A percentile compares a stretch with the other conserved stretches of the same genome.
phyloP scores from a whole-genome alignment of 2,329 filamentous ascomycete species.

The Escovopsis weberi region DNA sequence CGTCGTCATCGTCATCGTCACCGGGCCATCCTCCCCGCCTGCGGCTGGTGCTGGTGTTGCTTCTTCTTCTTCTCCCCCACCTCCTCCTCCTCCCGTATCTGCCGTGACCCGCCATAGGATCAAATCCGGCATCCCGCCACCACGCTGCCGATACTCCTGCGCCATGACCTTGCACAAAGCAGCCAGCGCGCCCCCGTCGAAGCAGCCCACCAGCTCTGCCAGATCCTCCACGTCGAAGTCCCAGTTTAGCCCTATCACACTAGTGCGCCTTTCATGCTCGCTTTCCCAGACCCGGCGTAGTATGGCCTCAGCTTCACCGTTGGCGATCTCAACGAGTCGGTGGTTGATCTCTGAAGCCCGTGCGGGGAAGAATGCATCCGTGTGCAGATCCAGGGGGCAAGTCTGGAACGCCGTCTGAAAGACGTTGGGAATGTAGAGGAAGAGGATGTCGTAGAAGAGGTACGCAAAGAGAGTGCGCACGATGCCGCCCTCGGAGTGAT shows the following conservation, averaged over 20 bases:
- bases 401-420: slow-evolving; percentile 95
- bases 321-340: slow-evolving; percentile 72
- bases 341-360: slow-evolving; percentile 83
- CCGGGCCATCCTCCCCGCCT: too few relatives aligned
- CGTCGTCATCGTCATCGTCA: neutral
- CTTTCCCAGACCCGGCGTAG: slow-evolving; percentile 53
- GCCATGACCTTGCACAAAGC: slow-evolving; percentile 86
- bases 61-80: slow-evolving; percentile 8
- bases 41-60: slow-evolving; percentile 1
- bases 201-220: slow-evolving; percentile 63
- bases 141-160: slow-evolving; percentile 80
- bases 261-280: slow-evolving; percentile 59
- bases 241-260: slow-evolving; percentile 88
- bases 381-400: slow-evolving; percentile 82
- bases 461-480: slow-evolving; percentile 82
- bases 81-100: slow-evolving; percentile 8
- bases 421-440: slow-evolving; percentile 87
- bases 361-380: slow-evolving; percentile 78
- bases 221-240: slow-evolving; percentile 68
- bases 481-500: slow-evolving; percentile 84
- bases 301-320: slow-evolving; percentile 57
- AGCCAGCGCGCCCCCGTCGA: slow-evolving; percentile 65
- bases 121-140: slow-evolving; percentile 81
- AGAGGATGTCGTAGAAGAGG: slow-evolving; percentile 86
- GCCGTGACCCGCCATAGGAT: slow-evolving; percentile 58